Base-by-base conservation (phyloP, 345 rosid species). In the Murraya paniculata region DNA sequence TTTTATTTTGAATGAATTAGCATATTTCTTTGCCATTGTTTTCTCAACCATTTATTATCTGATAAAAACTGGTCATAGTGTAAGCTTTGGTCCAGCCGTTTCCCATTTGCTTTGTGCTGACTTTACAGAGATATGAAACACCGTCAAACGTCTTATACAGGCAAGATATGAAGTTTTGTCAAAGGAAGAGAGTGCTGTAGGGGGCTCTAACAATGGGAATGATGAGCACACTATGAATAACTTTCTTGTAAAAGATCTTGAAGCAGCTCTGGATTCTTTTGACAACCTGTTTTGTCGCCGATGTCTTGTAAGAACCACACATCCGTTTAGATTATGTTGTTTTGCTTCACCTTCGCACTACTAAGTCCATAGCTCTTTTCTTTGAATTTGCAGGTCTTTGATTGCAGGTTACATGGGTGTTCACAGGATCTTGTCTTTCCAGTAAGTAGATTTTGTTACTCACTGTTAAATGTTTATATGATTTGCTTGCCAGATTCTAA, bases 81-180 rank as follows among this genome's bases (percentile, higher is more conserved):
- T 83, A 88, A 88, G 89, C 89, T 85, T 89, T 88, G 92, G 93
- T 91, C 95, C 92, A 91, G 95, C 92, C 70, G 84, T 87, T 88
- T 90, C 97, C 97, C 92, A 85, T 89, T 94, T 88, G 76, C 90
- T 81, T 87, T 89, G 69, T 94, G 92, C 88, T 88, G 88, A 85
- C 90, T 88, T 89, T 86, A 88, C 98, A 91, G 92, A 91, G 93
- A 91, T 90, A 92, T 96, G 98, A 94, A 89, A 91, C 97, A 89
- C 90, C 91, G 72, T 89, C 92, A 82, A 96, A 90, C 97, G 89
- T 94, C 98, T 94, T 94, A 89, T 96, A 91, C 99, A 96, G 99
- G 99, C 94, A 88, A 94, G 98, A 94, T 85, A 88, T 79, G 97
- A 90, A 84, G 82, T 82, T 77, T 94, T 97, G 77, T 75, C 82